Evolutionary conservation across 2,329 filamentous ascomycete species (phyloP), one percentile per base, ranked within the genome.

Genomic region (Pseudopithomyces chartarum): DNA sequence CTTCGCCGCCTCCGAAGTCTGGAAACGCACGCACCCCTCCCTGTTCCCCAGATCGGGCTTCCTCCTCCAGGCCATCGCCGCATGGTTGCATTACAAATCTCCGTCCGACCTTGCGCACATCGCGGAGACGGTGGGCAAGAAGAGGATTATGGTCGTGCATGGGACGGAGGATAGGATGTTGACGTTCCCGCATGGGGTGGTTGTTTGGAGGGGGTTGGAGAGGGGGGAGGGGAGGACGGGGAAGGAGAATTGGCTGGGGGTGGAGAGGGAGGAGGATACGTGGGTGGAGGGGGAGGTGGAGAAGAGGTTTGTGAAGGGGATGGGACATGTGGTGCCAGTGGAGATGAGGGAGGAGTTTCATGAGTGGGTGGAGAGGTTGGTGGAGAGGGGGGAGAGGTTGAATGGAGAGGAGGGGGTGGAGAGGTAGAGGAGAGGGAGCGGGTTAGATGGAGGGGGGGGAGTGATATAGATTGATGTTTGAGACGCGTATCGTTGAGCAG

Each of bases 101-200:
- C 73, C 84, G 0, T 82, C 78, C 57, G 88, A 96, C 76, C 76
- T 96, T 44, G 78, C 77, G 61, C 78, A 82, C 59, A 80, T 96
- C 60, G 89, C 83, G 0, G 86, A 92, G 63, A 77, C 74, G 26
- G 83, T 97, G 1, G 91, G 91, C 0, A 82, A 90, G 52, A 84
- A 89, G 61, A 80, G 91, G 32, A 93, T 97, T 61, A 75, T 91
- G 65, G 85, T 96, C 5, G 74, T 94, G 63, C 92, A 96, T 74
- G 92, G 92, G 7, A 87, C 84, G 0, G 76, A 76, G 10, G 92
- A 97, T 75, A 80, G 81, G n/a, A 92, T 97, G 89, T 89, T 97
- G 63, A 85, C 84, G 4, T 81, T 88, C 46, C 82, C 82, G 6
- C 90, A 95, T 70, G 91, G 86, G 0, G 78, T 85, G 68, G 84